phyloP scores from a whole-genome alignment of 1,284 basidiomycete species.

The Agroathelia rolfsii region DNA sequence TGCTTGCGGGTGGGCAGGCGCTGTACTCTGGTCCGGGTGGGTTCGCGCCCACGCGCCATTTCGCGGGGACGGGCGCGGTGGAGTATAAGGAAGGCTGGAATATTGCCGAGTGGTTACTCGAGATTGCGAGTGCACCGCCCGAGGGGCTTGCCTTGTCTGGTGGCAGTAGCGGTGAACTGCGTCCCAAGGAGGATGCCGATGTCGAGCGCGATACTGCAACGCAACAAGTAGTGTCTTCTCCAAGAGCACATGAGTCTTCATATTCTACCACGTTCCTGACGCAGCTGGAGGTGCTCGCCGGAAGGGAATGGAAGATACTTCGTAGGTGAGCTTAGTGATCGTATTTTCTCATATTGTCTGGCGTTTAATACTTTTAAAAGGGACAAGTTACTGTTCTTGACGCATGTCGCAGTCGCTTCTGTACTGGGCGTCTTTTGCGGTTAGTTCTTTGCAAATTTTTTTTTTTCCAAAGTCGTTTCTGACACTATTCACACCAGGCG shows the following conservation, averaged over 20 bases:
- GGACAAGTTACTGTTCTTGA: conserved; percentile 74
- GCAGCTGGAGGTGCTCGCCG: conserved; percentile 70
- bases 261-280: conserved; percentile 77
- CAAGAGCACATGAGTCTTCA: too few species aligned
- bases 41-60: conserved; percentile 54
- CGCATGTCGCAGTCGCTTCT: conserved; percentile 61
- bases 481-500: conserved; percentile 36
- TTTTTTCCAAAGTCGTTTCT: conserved; percentile 6
- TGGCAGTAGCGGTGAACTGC: conserved; percentile 1
- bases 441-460: conserved; percentile 20
- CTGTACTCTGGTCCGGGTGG: conserved; percentile 74
- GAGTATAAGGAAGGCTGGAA: conserved; percentile 70
- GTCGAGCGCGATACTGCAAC: conserved; percentile 1
- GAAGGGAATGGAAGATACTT: conserved; percentile 77
- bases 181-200: conserved; percentile 4
- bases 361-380: conserved; percentile 23
- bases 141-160: conserved; percentile 28
- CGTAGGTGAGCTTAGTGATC: conserved; percentile 36
- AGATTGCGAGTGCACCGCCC: conserved; percentile 65
- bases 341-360: neutral
- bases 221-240: conserved; percentile 1
- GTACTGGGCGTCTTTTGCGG: conserved; percentile 76
- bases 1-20: conserved; percentile 71
- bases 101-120: conserved; percentile 81
- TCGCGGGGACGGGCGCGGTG: conserved; percentile 28